Base-by-base conservation (phyloP, 805 yeast genomes). In the Wickerhamomyces canadensis region DNA sequence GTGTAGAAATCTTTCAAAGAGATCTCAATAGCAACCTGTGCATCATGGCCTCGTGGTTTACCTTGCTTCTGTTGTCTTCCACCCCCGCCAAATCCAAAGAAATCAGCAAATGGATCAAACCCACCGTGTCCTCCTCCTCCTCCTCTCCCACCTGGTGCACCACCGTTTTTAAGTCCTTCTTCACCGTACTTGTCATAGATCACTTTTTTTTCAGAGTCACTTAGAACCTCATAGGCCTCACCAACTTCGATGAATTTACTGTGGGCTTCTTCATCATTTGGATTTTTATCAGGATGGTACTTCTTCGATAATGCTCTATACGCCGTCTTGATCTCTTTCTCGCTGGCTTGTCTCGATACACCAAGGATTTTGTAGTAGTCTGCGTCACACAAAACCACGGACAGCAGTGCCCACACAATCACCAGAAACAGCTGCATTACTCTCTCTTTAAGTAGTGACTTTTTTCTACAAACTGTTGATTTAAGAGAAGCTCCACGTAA, bases 251-350 rank as follows among this genome's bases (percentile, higher is more conserved):
- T 80, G 58, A 89, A 93, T 61, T 76, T 80, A 34, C 83, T 80
- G 47, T 85, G 88, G 1, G 97, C 95, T 21, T 74, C 82, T 8
- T 85, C 87, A 49, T 81, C 76, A 6, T 81, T 83, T 5, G 83
- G 80, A 57, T 91, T 93, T 64, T 91, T 91, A 61, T 91, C 98
- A 2, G 98, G 98, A 55, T 91, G 98, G 61, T 75, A 87, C 55
- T 84, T 84, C 58, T 86, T 82, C 47, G 89, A 80, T 45, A 91
- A 63, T 38, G 76, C 73, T 47, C 95, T 68, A 58, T 89, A 89
- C 0, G 96, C 96, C 36, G 79, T 74, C 56, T 85, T 87, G 62
- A 89, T 85, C 38, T 87, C 88, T 48, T 74, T 79, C 18, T 86
- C 96, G 35, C 71, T 70, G 0, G 96, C 95, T 47, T 70, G 66